Evolutionary conservation across 441 rosid genomes (phyloP).

Genomic region (Kokia cookei): DNA sequence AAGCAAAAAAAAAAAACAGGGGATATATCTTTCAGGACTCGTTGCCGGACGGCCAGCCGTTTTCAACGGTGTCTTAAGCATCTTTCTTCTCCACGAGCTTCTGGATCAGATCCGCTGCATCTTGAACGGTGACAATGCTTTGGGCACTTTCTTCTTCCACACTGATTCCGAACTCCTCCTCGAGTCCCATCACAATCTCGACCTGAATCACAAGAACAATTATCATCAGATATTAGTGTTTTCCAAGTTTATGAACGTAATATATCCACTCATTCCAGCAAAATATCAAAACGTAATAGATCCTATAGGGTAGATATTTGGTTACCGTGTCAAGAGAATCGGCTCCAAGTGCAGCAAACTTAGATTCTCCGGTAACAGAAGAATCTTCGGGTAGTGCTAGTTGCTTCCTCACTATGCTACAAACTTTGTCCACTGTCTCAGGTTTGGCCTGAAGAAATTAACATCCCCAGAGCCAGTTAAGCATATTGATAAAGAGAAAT

Average conservation of each 20-base stretch:
- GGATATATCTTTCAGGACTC: background rate
- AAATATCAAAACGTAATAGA: background rate
- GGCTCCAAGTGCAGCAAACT: conserved; percentile 69
- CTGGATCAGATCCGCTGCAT: conserved; percentile 76
- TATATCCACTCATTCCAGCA: background rate
- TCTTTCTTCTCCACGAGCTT: conserved; percentile 37
- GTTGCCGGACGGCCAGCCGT: background rate
- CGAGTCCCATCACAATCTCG: conserved; percentile 85
- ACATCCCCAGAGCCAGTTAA: background rate
- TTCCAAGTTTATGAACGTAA: background rate
- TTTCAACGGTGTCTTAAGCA: background rate
- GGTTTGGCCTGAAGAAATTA: conserved; percentile 51
- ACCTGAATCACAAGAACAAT: conserved; percentile 33
- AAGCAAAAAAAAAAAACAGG: background rate
- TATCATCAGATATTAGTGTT: background rate
- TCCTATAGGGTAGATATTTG: background rate
- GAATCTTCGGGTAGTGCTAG: conserved; percentile 49
- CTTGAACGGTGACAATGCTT: conserved; percentile 57
- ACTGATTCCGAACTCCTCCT: conserved; percentile 56
- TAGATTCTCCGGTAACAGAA: conserved; percentile 50
- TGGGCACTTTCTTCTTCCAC: conserved; percentile 75
- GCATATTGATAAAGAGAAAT: background rate
- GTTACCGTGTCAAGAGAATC: conserved; percentile 86
- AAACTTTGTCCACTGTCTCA: conserved; percentile 68
- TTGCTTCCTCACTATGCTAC: conserved; percentile 69